Evolutionary conservation across 768 basidiomycete genomes (phyloP).

Genomic region (Russula sp.): DNA sequence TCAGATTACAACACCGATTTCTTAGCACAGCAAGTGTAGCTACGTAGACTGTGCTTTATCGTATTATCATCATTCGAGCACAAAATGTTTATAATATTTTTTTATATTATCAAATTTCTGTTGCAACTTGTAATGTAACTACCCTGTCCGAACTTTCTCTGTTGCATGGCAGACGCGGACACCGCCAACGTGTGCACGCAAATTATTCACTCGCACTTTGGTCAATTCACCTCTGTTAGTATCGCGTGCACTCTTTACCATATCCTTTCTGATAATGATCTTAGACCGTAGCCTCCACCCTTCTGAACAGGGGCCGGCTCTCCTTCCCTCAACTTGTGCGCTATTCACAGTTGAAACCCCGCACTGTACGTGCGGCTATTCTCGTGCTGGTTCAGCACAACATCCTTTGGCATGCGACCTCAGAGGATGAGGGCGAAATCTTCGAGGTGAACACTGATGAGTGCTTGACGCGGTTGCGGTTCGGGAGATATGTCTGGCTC

Average conservation of each 20-base stretch:
- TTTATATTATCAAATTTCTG: constrained; percentile 7
- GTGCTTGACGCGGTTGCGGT: constrained; percentile 74
- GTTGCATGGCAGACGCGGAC: constrained; percentile 55
- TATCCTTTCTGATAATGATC: not conserved
- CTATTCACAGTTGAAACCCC: constrained; percentile 58
- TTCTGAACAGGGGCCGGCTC: constrained; percentile 82
- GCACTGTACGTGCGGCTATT: constrained; percentile 60
- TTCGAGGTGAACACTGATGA: constrained; percentile 80
- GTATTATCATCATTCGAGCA: not conserved
- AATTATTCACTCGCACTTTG: constrained; percentile 60
- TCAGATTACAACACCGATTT: not conserved
- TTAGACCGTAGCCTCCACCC: constrained; percentile 64
- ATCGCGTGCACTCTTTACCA: not conserved
- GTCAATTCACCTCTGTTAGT: constrained; percentile 56
- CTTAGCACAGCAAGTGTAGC: not conserved
- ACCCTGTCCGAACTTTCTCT: not conserved
- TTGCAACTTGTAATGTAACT: not conserved
- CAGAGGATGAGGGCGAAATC: constrained; percentile 64
- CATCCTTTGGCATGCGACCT: constrained; percentile 75
- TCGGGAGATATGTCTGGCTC: constrained; percentile 73
- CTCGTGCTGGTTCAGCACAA: constrained; percentile 88
- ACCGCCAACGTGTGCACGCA: constrained; percentile 54
- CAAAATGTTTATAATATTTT: not conserved
- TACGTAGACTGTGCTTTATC: too few species aligned
- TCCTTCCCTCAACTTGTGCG: constrained; percentile 60